Evolutionary conservation across 148 eudicot genomes (phyloP).

Genomic region (Chenopodium suecicum): DNA sequence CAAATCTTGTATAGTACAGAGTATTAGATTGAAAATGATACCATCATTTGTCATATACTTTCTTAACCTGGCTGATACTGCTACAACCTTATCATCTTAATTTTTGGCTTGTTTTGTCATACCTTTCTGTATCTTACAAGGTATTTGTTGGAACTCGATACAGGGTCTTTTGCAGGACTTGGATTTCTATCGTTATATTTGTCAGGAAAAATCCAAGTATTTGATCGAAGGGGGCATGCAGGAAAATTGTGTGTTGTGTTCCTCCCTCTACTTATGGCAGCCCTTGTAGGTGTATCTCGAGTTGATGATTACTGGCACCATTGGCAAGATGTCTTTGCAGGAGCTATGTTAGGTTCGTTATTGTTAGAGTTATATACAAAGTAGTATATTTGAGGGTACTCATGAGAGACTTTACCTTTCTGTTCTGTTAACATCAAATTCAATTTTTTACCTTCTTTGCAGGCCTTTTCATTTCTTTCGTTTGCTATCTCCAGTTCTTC

Average conservation of each 20-base stretch:
- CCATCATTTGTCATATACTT: background rate
- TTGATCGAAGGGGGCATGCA: conserved; percentile 69
- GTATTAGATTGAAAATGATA: too few relatives aligned
- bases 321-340: conserved; percentile 87
- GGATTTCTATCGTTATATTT: conserved; percentile 77
- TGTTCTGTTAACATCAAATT: background rate
- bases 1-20: background rate
- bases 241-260: conserved; percentile 71
- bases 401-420: background rate
- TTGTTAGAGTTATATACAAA: background rate
- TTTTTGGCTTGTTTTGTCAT: background rate
- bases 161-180: conserved; percentile 97
- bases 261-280: conserved; percentile 62
- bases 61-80: background rate
- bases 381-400: background rate
- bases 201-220: conserved; percentile 63
- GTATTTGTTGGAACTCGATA: background rate
- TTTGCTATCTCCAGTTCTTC: conserved; percentile 86
- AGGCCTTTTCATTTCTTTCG: conserved; percentile 59
- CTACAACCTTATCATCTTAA: background rate
- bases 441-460: conserved; percentile 8
- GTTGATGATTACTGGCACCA: conserved; percentile 98
- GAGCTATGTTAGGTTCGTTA: conserved; percentile 63
- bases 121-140: background rate
- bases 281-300: conserved; percentile 80